Evolutionary conservation across 2,329 filamentous ascomycete species (phyloP).

Genomic region (Aspergillus latus): DNA sequence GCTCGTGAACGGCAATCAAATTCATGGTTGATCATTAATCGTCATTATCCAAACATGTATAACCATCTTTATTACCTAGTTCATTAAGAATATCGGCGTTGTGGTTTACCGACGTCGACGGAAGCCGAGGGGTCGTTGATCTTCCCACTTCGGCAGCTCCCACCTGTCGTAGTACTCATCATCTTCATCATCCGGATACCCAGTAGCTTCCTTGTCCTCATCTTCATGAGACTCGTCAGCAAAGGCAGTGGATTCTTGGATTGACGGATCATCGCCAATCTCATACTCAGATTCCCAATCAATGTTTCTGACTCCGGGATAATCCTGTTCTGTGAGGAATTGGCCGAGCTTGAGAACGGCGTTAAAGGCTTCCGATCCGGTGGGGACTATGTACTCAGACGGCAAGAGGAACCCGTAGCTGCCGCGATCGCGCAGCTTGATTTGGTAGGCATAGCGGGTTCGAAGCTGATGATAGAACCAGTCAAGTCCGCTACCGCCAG

Average conservation of each 20-base stretch:
- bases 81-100: too few species aligned
- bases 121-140: constrained; percentile 15
- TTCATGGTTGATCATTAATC: too few species aligned
- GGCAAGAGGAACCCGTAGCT: constrained; percentile 93
- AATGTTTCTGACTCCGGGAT: constrained; percentile 6
- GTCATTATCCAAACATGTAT: too few species aligned
- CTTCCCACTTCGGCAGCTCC: constrained; percentile 4
- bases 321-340: constrained; percentile 49
- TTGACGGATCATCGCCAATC: not conserved
- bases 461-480: constrained; percentile 90
- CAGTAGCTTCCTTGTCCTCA: not conserved
- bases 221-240: not conserved
- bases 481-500: constrained; percentile 84
- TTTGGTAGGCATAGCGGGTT: constrained; percentile 85
- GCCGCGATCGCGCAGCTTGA: constrained; percentile 88
- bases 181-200: not conserved
- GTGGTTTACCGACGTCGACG: constrained; percentile 9
- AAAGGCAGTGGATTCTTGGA: not conserved
- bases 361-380: constrained; percentile 81
- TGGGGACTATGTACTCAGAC: constrained; percentile 80
- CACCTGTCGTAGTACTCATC: constrained; percentile 8
- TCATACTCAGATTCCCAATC: constrained; percentile 20
- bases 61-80: too few species aligned
- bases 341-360: constrained; percentile 81
- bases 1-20: too few species aligned